Evolutionary conservation across 2,329 filamentous ascomycete species (phyloP).

Genomic region (Aspergillus ochraceus): DNA sequence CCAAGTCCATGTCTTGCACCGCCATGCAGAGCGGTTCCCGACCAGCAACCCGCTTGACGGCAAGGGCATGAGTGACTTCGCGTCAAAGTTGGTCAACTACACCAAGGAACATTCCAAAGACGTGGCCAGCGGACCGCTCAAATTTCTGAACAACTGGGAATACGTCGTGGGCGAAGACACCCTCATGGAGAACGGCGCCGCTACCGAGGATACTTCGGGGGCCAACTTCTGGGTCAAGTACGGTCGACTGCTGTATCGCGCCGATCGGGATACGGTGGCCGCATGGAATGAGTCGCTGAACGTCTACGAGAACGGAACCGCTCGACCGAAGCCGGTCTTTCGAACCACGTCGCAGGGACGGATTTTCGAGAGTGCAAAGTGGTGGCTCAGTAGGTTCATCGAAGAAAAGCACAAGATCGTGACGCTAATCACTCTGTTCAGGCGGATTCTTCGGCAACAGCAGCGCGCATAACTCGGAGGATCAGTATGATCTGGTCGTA

Average conservation of each 20-base stretch:
- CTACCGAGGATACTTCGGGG: conserved; percentile 52
- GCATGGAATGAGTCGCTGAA: conserved; percentile 48
- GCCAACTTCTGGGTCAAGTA: conserved; percentile 57
- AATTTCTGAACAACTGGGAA: conserved; percentile 55
- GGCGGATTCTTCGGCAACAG: conserved; percentile 32
- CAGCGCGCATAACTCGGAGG: conserved; percentile 23
- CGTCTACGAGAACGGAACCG: conserved; percentile 47
- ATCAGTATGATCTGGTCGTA: conserved; percentile 44
- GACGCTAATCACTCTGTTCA: conserved; percentile 1
- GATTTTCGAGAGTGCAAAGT: conserved; percentile 52
- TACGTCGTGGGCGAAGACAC: conserved; percentile 48
- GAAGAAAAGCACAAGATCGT: background rate
- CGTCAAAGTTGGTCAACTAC: conserved; percentile 50
- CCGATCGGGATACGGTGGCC: conserved; percentile 45
- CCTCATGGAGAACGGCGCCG: conserved; percentile 52
- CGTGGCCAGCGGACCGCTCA: conserved; percentile 48
- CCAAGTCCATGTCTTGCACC: conserved; percentile 55
- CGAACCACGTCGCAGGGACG: conserved; percentile 56
- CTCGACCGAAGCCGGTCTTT: conserved; percentile 51
- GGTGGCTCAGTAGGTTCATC: conserved; percentile 44
- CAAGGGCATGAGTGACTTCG: conserved; percentile 50
- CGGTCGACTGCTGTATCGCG: conserved; percentile 55
- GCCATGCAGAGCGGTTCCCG: conserved; percentile 57
- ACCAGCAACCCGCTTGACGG: conserved; percentile 51
- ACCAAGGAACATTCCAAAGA: conserved; percentile 28